Evolutionary conservation across 2,329 filamentous ascomycete genomes (phyloP), one percentile per base, ranked within the genome.

Genomic region (Aquanectria penicillioides): DNA sequence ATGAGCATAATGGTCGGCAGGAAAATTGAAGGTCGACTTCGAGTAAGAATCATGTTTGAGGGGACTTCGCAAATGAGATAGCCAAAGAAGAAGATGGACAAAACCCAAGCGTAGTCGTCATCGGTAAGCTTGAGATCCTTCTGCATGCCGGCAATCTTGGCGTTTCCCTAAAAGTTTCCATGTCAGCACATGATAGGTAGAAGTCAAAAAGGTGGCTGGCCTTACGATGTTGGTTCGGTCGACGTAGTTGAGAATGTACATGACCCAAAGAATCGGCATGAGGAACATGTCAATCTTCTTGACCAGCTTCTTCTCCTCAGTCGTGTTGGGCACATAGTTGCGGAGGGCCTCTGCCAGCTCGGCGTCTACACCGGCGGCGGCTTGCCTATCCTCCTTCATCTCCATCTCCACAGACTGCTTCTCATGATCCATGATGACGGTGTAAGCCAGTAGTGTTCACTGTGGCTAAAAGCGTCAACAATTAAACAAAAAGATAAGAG

Each of bases 31-130:
- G 83, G 83, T 34, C 76, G 76, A 22, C 78, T 78, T 34, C 76
- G 77, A 26, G 78, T 75, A 18, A 86, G 75, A 17, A 84, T 73
- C 68, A 86, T 79, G 70, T 85, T 86, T 53, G 79, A 82, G 0
- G 83, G 83, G 1, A 83, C 76, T 63, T 86, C 82, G 63, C 81
- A 84, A 13, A 82, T 65, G 38, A 86, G 78, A 64, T 86, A 84
- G 23, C 73, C 75, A 53, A 82, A 75, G 67, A 85, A 85, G 74
- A 86, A 86, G 13, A 57, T 44, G 33, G 46, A 50, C 2, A 57
- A 40, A 6, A 46, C 40, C 40, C 46, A 50, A 1, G 54, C 46
- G 18, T 57, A 57, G 22, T 44, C 46, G 26, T 52, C 47, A 12
- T 50, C 46, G 15, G 46, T 20, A 15, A 59, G 28, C 1, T 28